phyloP scores from a whole-genome alignment of 768 basidiomycete genomes.

The Suillus weaverae region DNA sequence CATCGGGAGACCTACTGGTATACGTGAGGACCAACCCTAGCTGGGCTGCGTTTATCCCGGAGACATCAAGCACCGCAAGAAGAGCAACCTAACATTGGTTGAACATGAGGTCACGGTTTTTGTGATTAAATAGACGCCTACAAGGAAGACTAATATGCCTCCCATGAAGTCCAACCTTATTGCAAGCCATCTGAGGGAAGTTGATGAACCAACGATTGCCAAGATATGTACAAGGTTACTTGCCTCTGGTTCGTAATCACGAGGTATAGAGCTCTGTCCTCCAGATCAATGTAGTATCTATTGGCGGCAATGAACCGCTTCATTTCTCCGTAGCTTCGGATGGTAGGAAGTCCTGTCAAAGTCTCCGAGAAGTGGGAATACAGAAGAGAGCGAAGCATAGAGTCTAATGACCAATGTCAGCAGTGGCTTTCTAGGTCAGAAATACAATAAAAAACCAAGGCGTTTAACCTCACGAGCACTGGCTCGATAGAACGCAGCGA shows the following conservation, averaged over 20 bases:
- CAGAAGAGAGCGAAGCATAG: conserved; percentile 69
- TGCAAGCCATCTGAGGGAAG: conserved; percentile 56
- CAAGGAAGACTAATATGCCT: conserved; percentile 54
- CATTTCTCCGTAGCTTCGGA: conserved; percentile 70
- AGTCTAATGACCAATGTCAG: conserved; percentile 40
- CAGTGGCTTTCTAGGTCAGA: neutral
- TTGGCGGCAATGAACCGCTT: conserved; percentile 65
- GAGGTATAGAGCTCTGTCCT: conserved; percentile 71
- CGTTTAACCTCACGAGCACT: conserved; percentile 74
- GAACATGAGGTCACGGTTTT: neutral
- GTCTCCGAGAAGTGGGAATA: conserved; percentile 82
- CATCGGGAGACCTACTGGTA: conserved; percentile 39
- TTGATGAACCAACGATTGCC: neutral
- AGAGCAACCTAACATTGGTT: conserved; percentile 51
- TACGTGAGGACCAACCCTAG: conserved; percentile 75
- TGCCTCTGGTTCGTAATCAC: conserved; percentile 68
- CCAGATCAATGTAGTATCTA: conserved; percentile 66
- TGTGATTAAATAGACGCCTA: conserved; percentile 25
- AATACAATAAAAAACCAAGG: conserved; percentile 29
- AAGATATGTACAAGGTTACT: conserved; percentile 5
- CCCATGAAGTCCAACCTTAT: conserved; percentile 73
- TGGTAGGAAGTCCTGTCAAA: conserved; percentile 66
- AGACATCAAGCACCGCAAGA: conserved; percentile 56
- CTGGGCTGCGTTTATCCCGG: conserved; percentile 61
- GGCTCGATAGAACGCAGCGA: conserved; percentile 66